Base-by-base conservation (phyloP, 371 early-diverging fungal species). In the Sporodiniella umbellata region DNA sequence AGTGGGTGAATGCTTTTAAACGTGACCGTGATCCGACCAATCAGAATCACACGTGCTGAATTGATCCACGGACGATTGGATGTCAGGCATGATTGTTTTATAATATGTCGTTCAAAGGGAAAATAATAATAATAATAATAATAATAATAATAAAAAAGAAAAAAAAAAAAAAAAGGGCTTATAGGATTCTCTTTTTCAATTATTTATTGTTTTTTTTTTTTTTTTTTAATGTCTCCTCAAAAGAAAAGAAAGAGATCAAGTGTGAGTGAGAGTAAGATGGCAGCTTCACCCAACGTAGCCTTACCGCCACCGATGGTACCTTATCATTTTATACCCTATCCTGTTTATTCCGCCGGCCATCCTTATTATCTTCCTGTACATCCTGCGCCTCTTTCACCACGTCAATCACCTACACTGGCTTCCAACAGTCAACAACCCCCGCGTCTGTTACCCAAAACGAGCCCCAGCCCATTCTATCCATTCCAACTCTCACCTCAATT, bases 401-500 rank as follows among this genome's bases (percentile, higher is more conserved):
- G 54, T 40, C 33, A 53, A 54, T 53, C 62, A 22, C 56, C 55
- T 30, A 55, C 51, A 33, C 12, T 47, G 10, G 2, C 56, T 10
- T 33, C 53, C 0, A 19, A 17, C 21, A 33, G 25, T 6, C 12
- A 42, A 4, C 2, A 44, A 33, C 8, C 28, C 19, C 35, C 33
- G 40, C 48, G 53, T 10, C 43, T 48, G 8, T 31, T 51, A 14
- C 50, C 46, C 3, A 51, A 60, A 54, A 46, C 47, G 25, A 28
- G 30, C 10, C 54, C 54, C 14, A 42, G 18, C 7, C 17, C 31
- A 11, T 46, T 33, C 37, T 46, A 46, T 54, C 60, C 56, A 31
- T 60, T 54, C 37, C 61, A 60, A 28, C 25, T 56, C 0, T 56
- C 56, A 23, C 56, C 56, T 28, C 62, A 55, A 42, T 39, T 62